Evolutionary conservation across 495 filamentous ascomycete genomes (phyloP).

Genomic region (Astrothelium macrocarpum): DNA sequence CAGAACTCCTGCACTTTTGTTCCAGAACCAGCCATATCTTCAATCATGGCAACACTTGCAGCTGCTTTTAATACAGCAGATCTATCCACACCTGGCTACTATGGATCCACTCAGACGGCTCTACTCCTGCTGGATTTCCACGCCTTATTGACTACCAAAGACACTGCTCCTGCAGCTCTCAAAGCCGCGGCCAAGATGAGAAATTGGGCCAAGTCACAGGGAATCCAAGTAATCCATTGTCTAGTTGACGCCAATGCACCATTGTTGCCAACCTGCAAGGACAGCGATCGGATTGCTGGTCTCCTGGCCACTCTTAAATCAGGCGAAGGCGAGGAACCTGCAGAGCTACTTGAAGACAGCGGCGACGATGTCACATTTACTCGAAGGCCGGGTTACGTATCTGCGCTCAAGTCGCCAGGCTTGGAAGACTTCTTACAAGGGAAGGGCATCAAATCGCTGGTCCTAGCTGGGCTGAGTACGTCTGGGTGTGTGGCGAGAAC

Average conservation of each 20-base stretch:
- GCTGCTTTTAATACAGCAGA: conserved; percentile 13
- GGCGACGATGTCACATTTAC: conserved; percentile 22
- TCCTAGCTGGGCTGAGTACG: conserved; percentile 27
- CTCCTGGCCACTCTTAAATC: conserved; percentile 11
- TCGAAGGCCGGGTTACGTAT: conserved; percentile 23
- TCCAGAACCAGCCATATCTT: not conserved
- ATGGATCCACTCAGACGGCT: conserved; percentile 27
- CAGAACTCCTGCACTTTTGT: not conserved
- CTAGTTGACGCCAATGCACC: conserved; percentile 21
- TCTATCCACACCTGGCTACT: conserved; percentile 22
- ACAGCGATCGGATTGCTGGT: conserved; percentile 6
- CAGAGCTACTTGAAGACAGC: conserved; percentile 13
- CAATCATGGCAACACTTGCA: conserved; percentile 14
- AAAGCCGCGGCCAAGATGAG: conserved; percentile 20
- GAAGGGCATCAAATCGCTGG: conserved; percentile 24
- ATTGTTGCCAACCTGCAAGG: conserved; percentile 27
- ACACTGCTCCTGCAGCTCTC: conserved; percentile 15
- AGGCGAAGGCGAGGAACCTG: conserved; percentile 19
- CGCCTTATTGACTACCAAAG: conserved; percentile 17
- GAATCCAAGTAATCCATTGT: conserved; percentile 29
- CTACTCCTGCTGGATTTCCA: conserved; percentile 32
- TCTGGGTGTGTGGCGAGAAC: conserved; percentile 29
- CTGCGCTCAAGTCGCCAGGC: conserved; percentile 27
- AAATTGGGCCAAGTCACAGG: conserved; percentile 24
- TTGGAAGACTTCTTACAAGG: conserved; percentile 22